Conservation (phyloP, 1,139 yeast species). For the Suhomyces yuchorum region DNA sequence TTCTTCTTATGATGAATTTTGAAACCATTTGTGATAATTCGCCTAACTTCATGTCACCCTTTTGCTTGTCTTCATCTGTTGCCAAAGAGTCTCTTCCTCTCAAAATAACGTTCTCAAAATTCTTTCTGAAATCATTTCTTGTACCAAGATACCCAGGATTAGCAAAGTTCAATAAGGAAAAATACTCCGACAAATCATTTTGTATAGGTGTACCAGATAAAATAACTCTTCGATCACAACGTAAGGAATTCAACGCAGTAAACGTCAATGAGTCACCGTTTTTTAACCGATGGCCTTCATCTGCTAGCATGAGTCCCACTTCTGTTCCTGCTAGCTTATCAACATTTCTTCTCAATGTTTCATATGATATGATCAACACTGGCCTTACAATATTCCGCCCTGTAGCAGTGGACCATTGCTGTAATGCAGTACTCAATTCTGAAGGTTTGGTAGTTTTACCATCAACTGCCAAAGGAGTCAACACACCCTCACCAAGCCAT, state of each 20-base stretch:
- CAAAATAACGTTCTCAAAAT: conserved; percentile 78
- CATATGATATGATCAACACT: conserved; percentile 92
- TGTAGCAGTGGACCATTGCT: conserved; percentile 84
- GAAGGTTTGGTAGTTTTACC: conserved; percentile 75
- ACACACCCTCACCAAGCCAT: conserved; percentile 92
- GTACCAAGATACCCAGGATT: conserved; percentile 93
- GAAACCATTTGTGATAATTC: conserved; percentile 80
- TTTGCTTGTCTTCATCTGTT: conserved; percentile 70
- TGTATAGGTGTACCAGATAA: conserved; percentile 97
- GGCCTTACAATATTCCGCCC: conserved; percentile 94
- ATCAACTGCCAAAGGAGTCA: conserved; percentile 89
- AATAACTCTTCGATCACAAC: conserved; percentile 86
- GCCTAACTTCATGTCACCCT: conserved; percentile 70
- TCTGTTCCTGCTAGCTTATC: conserved; percentile 75
- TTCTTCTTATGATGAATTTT: conserved; percentile 88
- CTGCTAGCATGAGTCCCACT: conserved; percentile 88
- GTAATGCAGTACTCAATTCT: conserved; percentile 69
- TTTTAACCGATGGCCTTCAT: conserved; percentile 94
- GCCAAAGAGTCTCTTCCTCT: conserved; percentile 91
- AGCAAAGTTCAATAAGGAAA: conserved; percentile 86
- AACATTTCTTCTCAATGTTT: conserved; percentile 85
- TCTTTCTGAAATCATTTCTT: conserved; percentile 78
- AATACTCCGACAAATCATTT: conserved; percentile 92
- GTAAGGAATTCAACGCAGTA: conserved; percentile 78
- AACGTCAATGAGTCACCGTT: conserved; percentile 95